Evolutionary conservation across 352 stramenopile genomes (phyloP).

Genomic region (Globisporangium barbulae): DNA sequence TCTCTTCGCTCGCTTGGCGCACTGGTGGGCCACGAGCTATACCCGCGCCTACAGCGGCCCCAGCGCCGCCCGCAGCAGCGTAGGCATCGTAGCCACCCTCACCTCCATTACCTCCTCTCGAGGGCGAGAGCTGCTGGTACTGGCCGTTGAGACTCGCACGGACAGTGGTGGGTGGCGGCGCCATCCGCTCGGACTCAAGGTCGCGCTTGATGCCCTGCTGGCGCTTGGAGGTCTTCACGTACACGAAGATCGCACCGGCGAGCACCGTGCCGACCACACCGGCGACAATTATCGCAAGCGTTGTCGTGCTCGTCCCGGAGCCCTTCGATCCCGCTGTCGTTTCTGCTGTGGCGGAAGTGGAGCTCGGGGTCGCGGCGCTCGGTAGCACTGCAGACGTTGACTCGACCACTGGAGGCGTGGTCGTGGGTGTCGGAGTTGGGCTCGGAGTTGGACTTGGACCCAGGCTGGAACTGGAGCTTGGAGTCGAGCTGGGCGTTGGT

Average conservation of each 20-base stretch:
- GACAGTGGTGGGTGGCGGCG: neutral
- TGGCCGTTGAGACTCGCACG: conserved; percentile 1
- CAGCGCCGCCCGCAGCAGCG: neutral
- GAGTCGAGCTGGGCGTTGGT: conserved; percentile 8
- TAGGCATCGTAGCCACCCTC: conserved; percentile 11
- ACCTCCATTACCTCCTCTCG: neutral
- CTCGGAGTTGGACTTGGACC: conserved; percentile 9
- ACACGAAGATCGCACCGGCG: conserved; percentile 45
- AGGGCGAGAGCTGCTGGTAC: conserved; percentile 22
- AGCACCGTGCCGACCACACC: conserved; percentile 42
- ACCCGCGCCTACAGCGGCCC: neutral
- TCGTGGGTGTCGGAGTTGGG: neutral
- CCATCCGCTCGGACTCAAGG: conserved; percentile 17
- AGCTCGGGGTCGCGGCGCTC: conserved; percentile 3
- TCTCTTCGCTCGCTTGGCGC: neutral
- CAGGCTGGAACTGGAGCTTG: neutral
- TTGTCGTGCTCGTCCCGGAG: conserved; percentile 27
- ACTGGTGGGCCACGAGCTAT: neutral
- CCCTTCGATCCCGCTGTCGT: conserved; percentile 19
- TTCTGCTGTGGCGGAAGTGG: conserved; percentile 30
- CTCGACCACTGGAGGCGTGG: neutral
- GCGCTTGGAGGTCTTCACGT: conserved; percentile 32
- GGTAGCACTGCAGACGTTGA: conserved; percentile 10
- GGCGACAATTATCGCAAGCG: conserved; percentile 46
- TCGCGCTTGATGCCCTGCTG: conserved; percentile 37